These are phyloP conservation scores for Coccomyxa subellipsoidea DNA, from an alignment of 163 green algal species.

Conservation along the genomic window DNA sequence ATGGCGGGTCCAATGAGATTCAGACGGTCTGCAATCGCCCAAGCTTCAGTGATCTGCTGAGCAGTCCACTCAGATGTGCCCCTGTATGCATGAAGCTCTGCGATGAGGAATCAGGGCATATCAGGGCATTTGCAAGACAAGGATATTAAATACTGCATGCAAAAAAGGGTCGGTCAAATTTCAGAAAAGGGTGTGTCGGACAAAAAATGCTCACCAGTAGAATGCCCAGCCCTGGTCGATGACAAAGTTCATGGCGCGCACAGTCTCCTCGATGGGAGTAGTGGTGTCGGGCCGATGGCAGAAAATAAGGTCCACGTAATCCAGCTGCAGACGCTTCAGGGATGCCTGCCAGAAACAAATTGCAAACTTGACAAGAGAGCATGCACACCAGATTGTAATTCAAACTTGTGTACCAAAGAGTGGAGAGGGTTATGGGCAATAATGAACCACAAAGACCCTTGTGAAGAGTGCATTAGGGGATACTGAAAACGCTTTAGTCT, in stretches of 20 bases:
- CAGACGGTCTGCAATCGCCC: constrained; percentile 56
- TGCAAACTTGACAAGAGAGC: background rate
- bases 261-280: constrained; percentile 84
- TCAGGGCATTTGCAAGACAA: no score
- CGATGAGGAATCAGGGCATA: no score
- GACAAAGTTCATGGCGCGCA: constrained; percentile 81
- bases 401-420: no score
- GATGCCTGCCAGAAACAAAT: constrained; percentile 34
- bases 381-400: background rate
- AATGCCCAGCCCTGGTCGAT: constrained; percentile 68
- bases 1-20: constrained; percentile 58
- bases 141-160: no score
- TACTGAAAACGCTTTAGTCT: no score
- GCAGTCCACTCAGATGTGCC: constrained; percentile 67
- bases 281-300: constrained; percentile 71
- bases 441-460: no score
- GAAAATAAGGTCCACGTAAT: constrained; percentile 83
- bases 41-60: constrained; percentile 71
- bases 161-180: no score
- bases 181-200: no score
- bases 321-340: constrained; percentile 62
- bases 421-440: no score
- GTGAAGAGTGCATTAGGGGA: no score
- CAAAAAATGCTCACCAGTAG: constrained; percentile 84
- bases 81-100: background rate